These are phyloP conservation scores for Ophiostoma tasmaniense DNA, from an alignment of 2,329 filamentous ascomycete species.

Conservation along the genomic window DNA sequence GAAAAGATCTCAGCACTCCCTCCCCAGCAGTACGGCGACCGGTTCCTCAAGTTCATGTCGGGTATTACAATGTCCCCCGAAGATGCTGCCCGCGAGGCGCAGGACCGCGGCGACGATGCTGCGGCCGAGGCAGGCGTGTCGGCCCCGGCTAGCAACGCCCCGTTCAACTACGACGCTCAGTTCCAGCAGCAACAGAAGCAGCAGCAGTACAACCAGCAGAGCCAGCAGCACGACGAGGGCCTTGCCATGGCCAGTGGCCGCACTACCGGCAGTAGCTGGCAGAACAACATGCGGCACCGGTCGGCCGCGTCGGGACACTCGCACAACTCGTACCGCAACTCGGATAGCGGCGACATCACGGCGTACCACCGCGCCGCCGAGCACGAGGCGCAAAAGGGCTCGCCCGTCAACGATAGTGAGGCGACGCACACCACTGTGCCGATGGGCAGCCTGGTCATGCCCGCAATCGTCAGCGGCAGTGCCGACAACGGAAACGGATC, in stretches of 20 bases:
- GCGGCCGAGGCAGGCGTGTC: conserved; percentile 6
- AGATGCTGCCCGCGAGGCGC: conserved; percentile 54
- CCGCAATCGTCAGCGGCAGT: neutral
- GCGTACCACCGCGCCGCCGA: conserved; percentile 35
- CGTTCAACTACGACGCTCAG: neutral
- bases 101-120: conserved; percentile 42
- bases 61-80: conserved; percentile 85
- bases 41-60: conserved; percentile 87
- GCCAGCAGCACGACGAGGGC: neutral
- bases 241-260: conserved; percentile 26
- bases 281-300: conserved; percentile 24
- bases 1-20: conserved; percentile 87
- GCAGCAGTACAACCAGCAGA: neutral
- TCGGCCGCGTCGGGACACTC: conserved; percentile 27
- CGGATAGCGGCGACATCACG: conserved; percentile 19
- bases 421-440: conserved; percentile 7
- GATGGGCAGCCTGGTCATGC: conserved; percentile 6
- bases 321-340: conserved; percentile 2
- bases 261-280: conserved; percentile 22
- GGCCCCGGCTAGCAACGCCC: neutral
- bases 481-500: neutral
- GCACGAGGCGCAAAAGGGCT: conserved; percentile 29
- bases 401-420: conserved; percentile 1
- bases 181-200: neutral
- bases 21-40: conserved; percentile 82